Evolutionary conservation across 1,139 yeast species (phyloP).

Genomic region (Pichia sp.): DNA sequence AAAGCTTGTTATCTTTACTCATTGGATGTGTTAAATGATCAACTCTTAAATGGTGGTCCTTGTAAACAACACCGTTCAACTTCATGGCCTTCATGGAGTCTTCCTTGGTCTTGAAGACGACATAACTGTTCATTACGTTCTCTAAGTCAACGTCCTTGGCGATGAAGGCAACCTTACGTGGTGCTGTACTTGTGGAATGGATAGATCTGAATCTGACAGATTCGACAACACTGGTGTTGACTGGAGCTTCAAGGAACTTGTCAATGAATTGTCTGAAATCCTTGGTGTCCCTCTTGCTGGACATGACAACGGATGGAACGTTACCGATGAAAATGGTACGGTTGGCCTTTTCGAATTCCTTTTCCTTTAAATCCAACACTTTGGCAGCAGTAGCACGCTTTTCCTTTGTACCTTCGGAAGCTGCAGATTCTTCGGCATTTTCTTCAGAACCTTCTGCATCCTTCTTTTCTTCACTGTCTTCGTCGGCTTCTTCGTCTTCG

Average conservation of each 20-base stretch:
- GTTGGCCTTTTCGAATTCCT: slow-evolving; percentile 81
- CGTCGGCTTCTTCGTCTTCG: slow-evolving; percentile 7
- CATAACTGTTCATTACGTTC: slow-evolving; percentile 83
- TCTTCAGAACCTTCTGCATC: slow-evolving; percentile 22
- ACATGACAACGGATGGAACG: slow-evolving; percentile 62
- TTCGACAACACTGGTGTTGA: slow-evolving; percentile 38
- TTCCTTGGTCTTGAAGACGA: slow-evolving; percentile 60
- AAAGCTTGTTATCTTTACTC: slow-evolving; percentile 77
- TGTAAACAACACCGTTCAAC: slow-evolving; percentile 68
- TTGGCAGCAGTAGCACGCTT: slow-evolving; percentile 26
- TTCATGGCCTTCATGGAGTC: slow-evolving; percentile 51
- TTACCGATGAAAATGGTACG: slow-evolving; percentile 91
- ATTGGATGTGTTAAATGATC: slow-evolving; percentile 93
- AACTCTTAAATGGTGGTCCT: slow-evolving; percentile 77
- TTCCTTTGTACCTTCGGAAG: slow-evolving; percentile 20
- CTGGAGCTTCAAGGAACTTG: slow-evolving; percentile 30
- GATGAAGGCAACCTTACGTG: slow-evolving; percentile 90
- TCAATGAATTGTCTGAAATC: slow-evolving; percentile 62
- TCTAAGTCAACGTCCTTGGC: slow-evolving; percentile 74
- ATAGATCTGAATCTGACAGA: slow-evolving; percentile 91
- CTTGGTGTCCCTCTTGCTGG: slow-evolving; percentile 60
- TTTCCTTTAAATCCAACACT: slow-evolving; percentile 56
- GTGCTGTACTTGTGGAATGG: slow-evolving; percentile 83
- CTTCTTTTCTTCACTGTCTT: slow-evolving; percentile 6
- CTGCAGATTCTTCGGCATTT: slow-evolving; percentile 22